Evolutionary conservation across 495 filamentous ascomycete genomes (phyloP).

Genomic region (Rhypophila decipiens): DNA sequence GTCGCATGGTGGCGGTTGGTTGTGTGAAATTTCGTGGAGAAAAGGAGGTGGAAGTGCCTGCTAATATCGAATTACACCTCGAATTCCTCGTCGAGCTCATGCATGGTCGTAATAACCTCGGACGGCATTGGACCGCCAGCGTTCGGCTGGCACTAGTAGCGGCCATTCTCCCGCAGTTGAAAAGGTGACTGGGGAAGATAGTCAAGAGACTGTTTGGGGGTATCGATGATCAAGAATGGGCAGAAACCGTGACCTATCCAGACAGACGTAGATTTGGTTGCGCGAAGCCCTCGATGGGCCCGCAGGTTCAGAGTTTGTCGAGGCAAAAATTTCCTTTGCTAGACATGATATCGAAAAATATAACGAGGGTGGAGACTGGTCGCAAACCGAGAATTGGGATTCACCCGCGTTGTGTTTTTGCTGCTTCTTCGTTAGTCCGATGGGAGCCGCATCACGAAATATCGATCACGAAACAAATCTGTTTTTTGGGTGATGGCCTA

Average conservation of each 20-base stretch:
- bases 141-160: conserved; percentile 5
- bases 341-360: conserved; percentile 2
- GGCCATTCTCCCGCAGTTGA: conserved; percentile 3
- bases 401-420: no score
- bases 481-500: no score
- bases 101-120: not conserved
- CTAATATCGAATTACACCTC: no score
- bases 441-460: no score
- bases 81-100: no score
- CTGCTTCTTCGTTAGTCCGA: no score
- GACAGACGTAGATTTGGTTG: not conserved
- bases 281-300: conserved; percentile 6
- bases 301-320: not conserved
- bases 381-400: no score
- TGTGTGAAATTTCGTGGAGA: no score
- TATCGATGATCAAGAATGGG: no score
- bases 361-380: no score
- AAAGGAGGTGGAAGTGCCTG: no score
- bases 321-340: not conserved
- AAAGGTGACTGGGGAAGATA: not conserved
- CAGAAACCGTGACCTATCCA: not conserved
- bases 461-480: no score
- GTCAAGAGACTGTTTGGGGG: not conserved
- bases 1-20: not conserved
- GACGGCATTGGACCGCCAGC: conserved; percentile 10